These are phyloP conservation scores for Cytospora piceae DNA, from an alignment of 2,329 filamentous ascomycete genomes.

Conservation along the genomic window DNA sequence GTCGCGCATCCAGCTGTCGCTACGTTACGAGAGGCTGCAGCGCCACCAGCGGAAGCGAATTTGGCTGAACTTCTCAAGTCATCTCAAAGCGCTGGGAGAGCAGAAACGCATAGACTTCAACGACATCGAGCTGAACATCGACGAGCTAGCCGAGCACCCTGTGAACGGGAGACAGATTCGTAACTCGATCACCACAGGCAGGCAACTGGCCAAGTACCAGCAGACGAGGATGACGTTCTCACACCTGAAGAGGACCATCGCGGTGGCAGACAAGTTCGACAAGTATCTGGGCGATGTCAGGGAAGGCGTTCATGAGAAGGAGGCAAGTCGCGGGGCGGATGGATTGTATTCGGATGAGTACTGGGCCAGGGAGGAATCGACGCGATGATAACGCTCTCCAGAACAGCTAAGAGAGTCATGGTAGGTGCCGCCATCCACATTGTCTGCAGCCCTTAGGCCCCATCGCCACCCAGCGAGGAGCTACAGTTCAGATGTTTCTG, in stretches of 20 bases:
- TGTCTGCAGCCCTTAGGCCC: neutral
- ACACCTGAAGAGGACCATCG: constrained; percentile 9
- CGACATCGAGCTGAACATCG: constrained; percentile 31
- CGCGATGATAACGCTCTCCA: neutral
- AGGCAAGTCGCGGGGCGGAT: neutral
- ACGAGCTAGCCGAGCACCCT: constrained; percentile 40
- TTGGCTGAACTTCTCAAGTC: constrained; percentile 36
- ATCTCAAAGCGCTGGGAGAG: neutral
- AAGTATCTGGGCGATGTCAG: constrained; percentile 3
- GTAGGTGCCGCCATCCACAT: neutral
- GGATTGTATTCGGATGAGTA: neutral
- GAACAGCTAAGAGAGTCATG: neutral
- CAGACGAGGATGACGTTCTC: constrained; percentile 5
- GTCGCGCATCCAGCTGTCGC: constrained; percentile 42
- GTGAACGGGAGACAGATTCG: constrained; percentile 50
- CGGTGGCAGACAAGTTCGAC: constrained; percentile 11
- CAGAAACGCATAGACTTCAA: constrained; percentile 11
- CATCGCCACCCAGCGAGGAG: too few relatives aligned
- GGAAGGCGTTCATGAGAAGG: neutral
- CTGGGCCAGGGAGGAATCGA: neutral
- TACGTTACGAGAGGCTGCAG: constrained; percentile 39
- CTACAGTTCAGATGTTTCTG: too few relatives aligned
- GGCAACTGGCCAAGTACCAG: constrained; percentile 34
- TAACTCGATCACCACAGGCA: constrained; percentile 40
- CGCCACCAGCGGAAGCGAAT: constrained; percentile 34